A percentile compares a stretch with the other conserved stretches of the same genome.
Conservation (phyloP, 495 filamentous ascomycete genomes). For the Xylaria venustula region DNA sequence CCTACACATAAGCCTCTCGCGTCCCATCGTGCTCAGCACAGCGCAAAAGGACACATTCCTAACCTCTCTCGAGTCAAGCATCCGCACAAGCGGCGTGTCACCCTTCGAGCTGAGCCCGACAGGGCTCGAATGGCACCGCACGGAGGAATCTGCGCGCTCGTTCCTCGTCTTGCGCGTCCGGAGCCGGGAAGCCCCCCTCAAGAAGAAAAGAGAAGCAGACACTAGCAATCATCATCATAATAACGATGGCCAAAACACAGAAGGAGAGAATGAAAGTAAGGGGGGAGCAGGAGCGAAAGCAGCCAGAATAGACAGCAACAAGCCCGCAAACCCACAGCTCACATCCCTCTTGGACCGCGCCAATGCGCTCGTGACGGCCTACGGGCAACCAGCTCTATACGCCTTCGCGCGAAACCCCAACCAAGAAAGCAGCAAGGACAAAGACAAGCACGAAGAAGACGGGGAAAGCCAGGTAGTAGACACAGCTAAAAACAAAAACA, state of each 20-base stretch:
- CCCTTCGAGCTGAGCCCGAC: slow-evolving; percentile 35
- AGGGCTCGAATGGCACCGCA: slow-evolving; percentile 43
- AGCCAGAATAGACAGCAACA: no score
- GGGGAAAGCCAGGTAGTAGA: no score
- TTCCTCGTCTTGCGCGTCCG: slow-evolving; percentile 74
- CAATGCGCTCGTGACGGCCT: slow-evolving; percentile 58
- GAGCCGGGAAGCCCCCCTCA: neutral
- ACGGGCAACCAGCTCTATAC: slow-evolving; percentile 76
- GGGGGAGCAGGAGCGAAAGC: no score
- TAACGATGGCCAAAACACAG: no score
- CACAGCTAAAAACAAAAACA: no score
- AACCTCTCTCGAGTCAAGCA: slow-evolving; percentile 34
- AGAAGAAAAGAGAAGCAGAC: neutral
- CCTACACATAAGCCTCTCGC: slow-evolving; percentile 86
- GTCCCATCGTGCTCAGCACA: slow-evolving; percentile 65
- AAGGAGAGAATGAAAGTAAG: no score
- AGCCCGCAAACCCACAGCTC: slow-evolving; percentile 49
- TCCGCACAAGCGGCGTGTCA: slow-evolving; percentile 24
- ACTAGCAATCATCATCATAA: neutral
- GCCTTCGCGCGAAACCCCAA: neutral
- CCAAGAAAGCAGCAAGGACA: slow-evolving; percentile 8
- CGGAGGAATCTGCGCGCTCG: slow-evolving; percentile 70
- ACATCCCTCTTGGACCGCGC: slow-evolving; percentile 61
- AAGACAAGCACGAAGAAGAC: no score
- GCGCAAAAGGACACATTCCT: slow-evolving; percentile 64